A percentile compares a stretch with the other conserved stretches of the same genome.
Evolutionary conservation across 164 flowering plant genomes (phyloP).

Genomic region (Vitis rupestris): DNA sequence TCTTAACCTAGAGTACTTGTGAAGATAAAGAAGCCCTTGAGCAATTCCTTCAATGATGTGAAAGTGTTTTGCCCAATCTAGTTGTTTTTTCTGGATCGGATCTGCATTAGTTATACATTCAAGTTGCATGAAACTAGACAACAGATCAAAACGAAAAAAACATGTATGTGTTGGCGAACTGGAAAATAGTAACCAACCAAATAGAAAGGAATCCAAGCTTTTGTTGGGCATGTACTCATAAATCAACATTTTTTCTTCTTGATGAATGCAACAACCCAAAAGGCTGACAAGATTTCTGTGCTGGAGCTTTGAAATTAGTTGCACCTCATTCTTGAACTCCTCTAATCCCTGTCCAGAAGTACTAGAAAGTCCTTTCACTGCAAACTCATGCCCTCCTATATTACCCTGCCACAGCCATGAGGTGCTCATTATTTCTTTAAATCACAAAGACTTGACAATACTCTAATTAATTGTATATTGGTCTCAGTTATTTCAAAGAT

Average conservation of each 20-base stretch:
- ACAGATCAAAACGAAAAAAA: too few relatives aligned
- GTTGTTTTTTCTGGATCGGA: neutral
- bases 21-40: slow-evolving; percentile 15
- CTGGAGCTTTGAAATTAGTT: slow-evolving; percentile 5
- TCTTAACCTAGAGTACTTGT: slow-evolving; percentile 11
- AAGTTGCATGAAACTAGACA: too few relatives aligned
- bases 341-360: slow-evolving; percentile 9
- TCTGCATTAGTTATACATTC: neutral
- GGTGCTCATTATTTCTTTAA: too few relatives aligned
- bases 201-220: slow-evolving; percentile 9
- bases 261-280: slow-evolving; percentile 10
- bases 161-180: too few relatives aligned
- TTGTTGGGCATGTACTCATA: slow-evolving; percentile 15
- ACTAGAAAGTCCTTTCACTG: slow-evolving; percentile 9
- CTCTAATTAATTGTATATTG: too few relatives aligned
- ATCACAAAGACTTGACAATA: too few relatives aligned
- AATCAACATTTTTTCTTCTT: slow-evolving; percentile 10
- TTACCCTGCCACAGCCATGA: slow-evolving; percentile 5
- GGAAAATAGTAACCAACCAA: neutral
- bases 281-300: slow-evolving; percentile 16
- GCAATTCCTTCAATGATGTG: slow-evolving; percentile 10
- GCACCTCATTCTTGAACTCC: slow-evolving; percentile 10
- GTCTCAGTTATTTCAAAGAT: too few relatives aligned
- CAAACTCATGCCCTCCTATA: slow-evolving; percentile 2
- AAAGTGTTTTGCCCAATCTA: slow-evolving; percentile 9